Conservation (phyloP, 2,329 filamentous ascomycete species). For the Fusarium marasasianum region DNA sequence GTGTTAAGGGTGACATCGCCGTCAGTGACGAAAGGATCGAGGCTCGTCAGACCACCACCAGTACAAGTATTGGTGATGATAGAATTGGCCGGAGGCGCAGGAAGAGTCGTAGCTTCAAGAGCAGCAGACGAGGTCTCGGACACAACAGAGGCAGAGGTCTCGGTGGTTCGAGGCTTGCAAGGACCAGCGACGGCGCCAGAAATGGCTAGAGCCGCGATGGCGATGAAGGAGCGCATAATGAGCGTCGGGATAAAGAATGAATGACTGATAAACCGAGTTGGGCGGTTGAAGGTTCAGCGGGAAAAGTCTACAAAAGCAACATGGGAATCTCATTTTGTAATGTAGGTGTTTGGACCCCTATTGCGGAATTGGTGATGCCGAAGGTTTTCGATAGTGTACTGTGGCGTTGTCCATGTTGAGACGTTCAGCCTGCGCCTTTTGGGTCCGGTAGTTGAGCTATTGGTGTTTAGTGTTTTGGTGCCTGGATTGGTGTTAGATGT, state of each 20-base stretch:
- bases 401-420: constrained; percentile 1
- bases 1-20: not conserved
- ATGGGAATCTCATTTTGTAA: not conserved
- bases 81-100: not conserved
- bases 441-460: constrained; percentile 1
- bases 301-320: too few species aligned
- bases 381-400: constrained; percentile 5
- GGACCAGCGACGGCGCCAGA: constrained; percentile 18
- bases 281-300: constrained; percentile 1
- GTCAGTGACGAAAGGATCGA: not conserved
- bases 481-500: not conserved
- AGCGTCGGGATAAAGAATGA: not conserved
- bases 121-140: not conserved
- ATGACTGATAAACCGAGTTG: constrained; percentile 23
- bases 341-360: not conserved
- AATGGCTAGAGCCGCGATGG: constrained; percentile 26
- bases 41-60: constrained; percentile 8
- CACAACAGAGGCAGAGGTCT: not conserved
- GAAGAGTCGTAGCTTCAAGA: not conserved
- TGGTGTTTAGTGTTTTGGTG: constrained; percentile 1
- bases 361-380: not conserved
- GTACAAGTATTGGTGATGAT: constrained; percentile 2
- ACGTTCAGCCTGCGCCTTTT: constrained; percentile 6
- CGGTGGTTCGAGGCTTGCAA: constrained; percentile 15
- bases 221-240: constrained; percentile 28